Percentiles rank a stretch among this genome's conserved stretches.
Evolutionary conservation across 495 filamentous ascomycete species (phyloP).

Genomic region (Aspergillus saccharolyticus): DNA sequence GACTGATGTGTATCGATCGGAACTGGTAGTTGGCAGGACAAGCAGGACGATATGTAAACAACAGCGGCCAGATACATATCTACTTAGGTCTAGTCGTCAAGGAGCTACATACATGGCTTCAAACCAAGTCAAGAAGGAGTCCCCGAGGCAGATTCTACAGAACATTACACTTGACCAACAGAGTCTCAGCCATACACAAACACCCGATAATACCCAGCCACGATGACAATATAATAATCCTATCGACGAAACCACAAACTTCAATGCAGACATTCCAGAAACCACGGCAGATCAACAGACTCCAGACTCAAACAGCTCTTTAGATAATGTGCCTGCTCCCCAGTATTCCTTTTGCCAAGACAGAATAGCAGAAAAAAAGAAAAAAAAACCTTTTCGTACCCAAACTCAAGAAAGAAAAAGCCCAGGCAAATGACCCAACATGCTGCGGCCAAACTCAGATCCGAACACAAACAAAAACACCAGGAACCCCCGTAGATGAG

Average conservation of each 20-base stretch:
- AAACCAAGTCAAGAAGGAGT: too few species aligned
- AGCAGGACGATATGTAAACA: too few species aligned
- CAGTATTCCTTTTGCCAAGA: slow-evolving; percentile 13
- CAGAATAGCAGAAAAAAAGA: slow-evolving; percentile 12
- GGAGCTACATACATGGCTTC: too few species aligned
- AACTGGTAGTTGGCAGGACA: too few species aligned
- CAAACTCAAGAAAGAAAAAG: slow-evolving; percentile 8
- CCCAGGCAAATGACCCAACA: slow-evolving; percentile 8
- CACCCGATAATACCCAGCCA: background rate
- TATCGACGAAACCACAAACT: slow-evolving; percentile 1
- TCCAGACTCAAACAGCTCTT: slow-evolving; percentile 21
- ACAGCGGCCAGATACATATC: too few species aligned
- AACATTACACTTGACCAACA: too few species aligned
- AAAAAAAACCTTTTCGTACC: slow-evolving; percentile 1
- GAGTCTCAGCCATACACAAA: background rate
- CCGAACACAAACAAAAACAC: slow-evolving; percentile 19
- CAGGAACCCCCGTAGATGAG: slow-evolving; percentile 16
- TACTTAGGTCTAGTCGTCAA: too few species aligned
- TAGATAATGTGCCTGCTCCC: slow-evolving; percentile 23
- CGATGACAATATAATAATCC: slow-evolving; percentile 6
- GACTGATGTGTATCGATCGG: too few species aligned
- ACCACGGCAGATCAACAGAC: slow-evolving; percentile 21
- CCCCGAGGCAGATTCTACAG: too few species aligned
- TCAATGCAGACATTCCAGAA: slow-evolving; percentile 12
- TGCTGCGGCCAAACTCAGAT: slow-evolving; percentile 17